These are phyloP conservation scores for Aspergillus thermomutatus DNA, from an alignment of 2,329 filamentous ascomycete genomes.

Conservation along the genomic window DNA sequence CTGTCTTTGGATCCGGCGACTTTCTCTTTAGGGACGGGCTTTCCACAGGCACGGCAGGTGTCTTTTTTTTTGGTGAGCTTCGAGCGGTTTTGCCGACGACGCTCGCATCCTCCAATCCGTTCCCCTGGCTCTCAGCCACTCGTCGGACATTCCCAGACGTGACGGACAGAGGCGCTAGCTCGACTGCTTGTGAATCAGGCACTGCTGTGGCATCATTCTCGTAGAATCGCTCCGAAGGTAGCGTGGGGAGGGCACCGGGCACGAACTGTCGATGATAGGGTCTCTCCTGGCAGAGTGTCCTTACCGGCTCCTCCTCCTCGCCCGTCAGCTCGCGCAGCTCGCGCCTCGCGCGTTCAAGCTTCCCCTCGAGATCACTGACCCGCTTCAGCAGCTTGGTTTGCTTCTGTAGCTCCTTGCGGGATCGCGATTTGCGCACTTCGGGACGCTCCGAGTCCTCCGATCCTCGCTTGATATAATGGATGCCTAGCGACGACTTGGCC, in stretches of 20 bases:
- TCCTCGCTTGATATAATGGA: slow-evolving; percentile 23
- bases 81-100: too few species aligned
- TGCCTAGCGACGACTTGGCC: slow-evolving; percentile 28
- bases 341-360: slow-evolving; percentile 53
- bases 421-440: slow-evolving; percentile 46
- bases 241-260: slow-evolving; percentile 41
- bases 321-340: slow-evolving; percentile 51
- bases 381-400: slow-evolving; percentile 58
- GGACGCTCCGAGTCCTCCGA: slow-evolving; percentile 23
- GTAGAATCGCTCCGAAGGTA: slow-evolving; percentile 45
- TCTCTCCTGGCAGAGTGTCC: slow-evolving; percentile 22
- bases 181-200: slow-evolving; percentile 7
- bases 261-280: slow-evolving; percentile 37
- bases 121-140: not conserved
- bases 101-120: too few species aligned
- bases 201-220: slow-evolving; percentile 25
- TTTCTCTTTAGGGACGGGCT: slow-evolving; percentile 36
- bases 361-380: slow-evolving; percentile 59
- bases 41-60: slow-evolving; percentile 21
- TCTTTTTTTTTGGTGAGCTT: slow-evolving; percentile 1
- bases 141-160: slow-evolving; percentile 4
- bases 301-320: slow-evolving; percentile 24
- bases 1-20: slow-evolving; percentile 28
- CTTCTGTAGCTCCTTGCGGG: slow-evolving; percentile 55
- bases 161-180: slow-evolving; percentile 8